Base-by-base conservation (phyloP, 2,329 filamentous ascomycete species). In the Lizonia empirigonia region DNA sequence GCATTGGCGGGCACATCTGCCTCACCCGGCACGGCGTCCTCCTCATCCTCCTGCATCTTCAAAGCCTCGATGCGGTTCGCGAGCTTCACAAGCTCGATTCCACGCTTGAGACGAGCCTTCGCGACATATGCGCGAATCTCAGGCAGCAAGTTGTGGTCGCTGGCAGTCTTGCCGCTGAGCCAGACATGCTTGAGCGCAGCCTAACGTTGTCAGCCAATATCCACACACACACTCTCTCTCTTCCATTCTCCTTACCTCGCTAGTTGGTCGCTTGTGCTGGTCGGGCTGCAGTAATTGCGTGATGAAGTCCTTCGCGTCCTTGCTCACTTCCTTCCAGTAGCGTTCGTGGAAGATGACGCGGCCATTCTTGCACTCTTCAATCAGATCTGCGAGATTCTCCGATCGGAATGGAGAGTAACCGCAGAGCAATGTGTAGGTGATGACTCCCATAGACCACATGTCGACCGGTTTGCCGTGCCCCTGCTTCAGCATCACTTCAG, bases 361-460 rank as follows among this genome's bases (percentile, higher is more conserved):
- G 32, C 86, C 88, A 55, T 84, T 86, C 66, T 85, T 91, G 77
- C 92, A 97, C 77, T 99, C 94, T 58, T 97, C 90, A 61, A 99
- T 95, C 60, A 99, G 81, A 67, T 97, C 94, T 60, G 88, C 84
- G 39, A 99, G 81, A 67, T 90, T 96, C 78, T 99, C 94, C 56
- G 91, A 94, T 62, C 94, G 87, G 84, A 99, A 99, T 16, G 94
- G 94, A 35, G 93, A 97, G 79, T 99, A 99, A 63, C 94, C 94
- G 72, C 95, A 99, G 42, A 99, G 88, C 22, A 99, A 82, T 13
- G 94, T 99, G 77, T 99, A 99, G 33, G 94, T 97, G 68, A 99
- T 99, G 68, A 99, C 94, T 56, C 94, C 94, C 76, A 99, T 83
- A 3, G 94, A 97, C 94, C 94, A 99, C 90, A 99, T 96, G 72